phyloP scores from a whole-genome alignment of 495 filamentous ascomycete genomes.

The Hypoxylon perforatum region DNA sequence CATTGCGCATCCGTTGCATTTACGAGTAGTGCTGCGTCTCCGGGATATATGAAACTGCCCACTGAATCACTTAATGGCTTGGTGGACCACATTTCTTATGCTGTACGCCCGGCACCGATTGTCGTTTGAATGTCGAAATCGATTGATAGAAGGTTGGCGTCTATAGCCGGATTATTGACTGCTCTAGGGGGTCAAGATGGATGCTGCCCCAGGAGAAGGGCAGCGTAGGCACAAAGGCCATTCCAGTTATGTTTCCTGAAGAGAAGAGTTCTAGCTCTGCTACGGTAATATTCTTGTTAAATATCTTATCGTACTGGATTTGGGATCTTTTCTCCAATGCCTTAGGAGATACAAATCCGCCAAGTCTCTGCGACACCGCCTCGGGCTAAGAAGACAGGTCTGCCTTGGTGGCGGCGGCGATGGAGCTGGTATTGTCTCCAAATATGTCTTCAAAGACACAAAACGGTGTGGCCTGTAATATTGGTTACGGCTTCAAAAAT shows the following conservation, averaged over 20 bases:
- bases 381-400: neutral
- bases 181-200: neutral
- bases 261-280: conserved; percentile 3
- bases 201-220: conserved; percentile 5
- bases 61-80: conserved; percentile 47
- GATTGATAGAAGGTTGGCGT: neutral
- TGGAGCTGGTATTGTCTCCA: neutral
- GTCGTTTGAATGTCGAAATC: conserved; percentile 2
- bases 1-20: conserved; percentile 25
- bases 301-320: neutral
- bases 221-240: conserved; percentile 1
- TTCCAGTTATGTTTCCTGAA: neutral
- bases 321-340: conserved; percentile 1
- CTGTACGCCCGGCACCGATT: neutral
- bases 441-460: conserved; percentile 3
- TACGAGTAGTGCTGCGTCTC: conserved; percentile 15
- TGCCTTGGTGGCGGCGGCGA: neutral
- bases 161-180: conserved; percentile 1
- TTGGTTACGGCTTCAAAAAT: conserved; percentile 1
- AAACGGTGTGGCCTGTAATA: neutral
- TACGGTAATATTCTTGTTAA: neutral
- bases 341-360: neutral
- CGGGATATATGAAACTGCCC: conserved; percentile 43
- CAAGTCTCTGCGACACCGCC: neutral
- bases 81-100: conserved; percentile 35